Base-by-base conservation (phyloP, 805 yeast species). In the Kodamaea lidongshanica region DNA sequence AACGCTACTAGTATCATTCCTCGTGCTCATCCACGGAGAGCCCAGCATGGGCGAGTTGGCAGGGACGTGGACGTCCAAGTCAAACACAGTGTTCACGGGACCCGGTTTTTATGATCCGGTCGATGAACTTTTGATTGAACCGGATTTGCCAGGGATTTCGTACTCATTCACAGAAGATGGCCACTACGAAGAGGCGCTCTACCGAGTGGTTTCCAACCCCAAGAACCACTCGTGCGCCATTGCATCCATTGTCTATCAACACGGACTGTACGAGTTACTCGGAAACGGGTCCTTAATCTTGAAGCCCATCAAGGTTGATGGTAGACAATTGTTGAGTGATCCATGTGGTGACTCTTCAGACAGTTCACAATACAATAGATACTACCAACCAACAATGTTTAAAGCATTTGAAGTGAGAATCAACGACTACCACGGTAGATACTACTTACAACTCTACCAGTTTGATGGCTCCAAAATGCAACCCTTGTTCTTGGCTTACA, bases 41-140 rank as follows among this genome's bases (percentile, higher is more conserved):
- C 66, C 68, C 12, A 58, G 47, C 41, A 62, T 52, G 61, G 44
- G 40, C 12, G 70, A 65, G 42, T 49, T 85, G 27, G 83, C 66
- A 23, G 98, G 98, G 5, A 92, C 99, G 0, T 92, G 99, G 99
- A 58, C 88, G 1, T 80, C 96, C 11, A 92, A 92, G 56, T 78
- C 96, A 8, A 84, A 83, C 54, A 77, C 94, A 8, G 98, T 92
- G 6, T 79, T 89, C 63, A 92, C 99, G 1, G 99, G 99, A 0
- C 95, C 97, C 5, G 82, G 88, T 2, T 92, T 92, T 52, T 92
- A 75, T 54, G 97, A 92, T 55, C 99, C 99, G 3, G 82, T 87
- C 16, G 96, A 89, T 52, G 98, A 92, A 56, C 72, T 89, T 11
- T 64, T 92, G 35, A 84, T 87, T 38, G 99, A 92, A 54, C 99